These are phyloP conservation scores for Medicago truncatula DNA, from an alignment of 306 rosid species.

Conservation along the genomic window DNA sequence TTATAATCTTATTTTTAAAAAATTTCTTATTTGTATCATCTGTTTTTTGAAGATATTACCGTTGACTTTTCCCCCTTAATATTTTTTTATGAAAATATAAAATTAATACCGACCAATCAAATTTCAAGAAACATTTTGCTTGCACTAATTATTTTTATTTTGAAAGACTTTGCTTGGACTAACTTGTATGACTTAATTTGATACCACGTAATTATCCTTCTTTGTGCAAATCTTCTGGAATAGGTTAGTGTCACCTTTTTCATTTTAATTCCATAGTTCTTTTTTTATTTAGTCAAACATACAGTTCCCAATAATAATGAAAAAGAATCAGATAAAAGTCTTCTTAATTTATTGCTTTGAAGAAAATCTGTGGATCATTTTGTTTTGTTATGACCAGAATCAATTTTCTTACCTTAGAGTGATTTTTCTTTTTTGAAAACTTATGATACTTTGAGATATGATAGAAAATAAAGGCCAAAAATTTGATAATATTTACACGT, in stretches of 20 bases:
- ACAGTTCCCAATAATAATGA: not conserved
- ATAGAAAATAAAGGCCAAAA: constrained; percentile 17
- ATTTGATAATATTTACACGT: not conserved
- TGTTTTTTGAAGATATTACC: too few relatives aligned
- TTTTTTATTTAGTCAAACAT: not conserved
- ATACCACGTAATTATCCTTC: not conserved
- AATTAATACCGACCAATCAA: too few relatives aligned
- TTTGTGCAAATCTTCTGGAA: not conserved
- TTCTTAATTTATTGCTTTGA: constrained; percentile 13
- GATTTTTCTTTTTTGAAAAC: constrained; percentile 6
- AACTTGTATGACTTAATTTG: not conserved
- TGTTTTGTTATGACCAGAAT: not conserved
- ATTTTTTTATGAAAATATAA: too few relatives aligned
- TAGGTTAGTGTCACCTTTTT: not conserved
- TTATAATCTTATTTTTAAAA: too few relatives aligned
- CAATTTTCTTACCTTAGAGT: constrained; percentile 16
- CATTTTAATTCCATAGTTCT: not conserved
- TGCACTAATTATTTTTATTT: too few relatives aligned
- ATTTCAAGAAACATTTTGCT: too few relatives aligned
- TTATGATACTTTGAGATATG: constrained; percentile 17
- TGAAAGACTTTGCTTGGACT: too few relatives aligned
- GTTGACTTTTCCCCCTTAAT: not conserved
- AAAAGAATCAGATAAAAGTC: not conserved
- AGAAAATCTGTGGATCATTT: not conserved
- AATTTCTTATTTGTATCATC: too few relatives aligned